Evolutionary conservation across 2,329 filamentous ascomycete species (phyloP).

Genomic region (Xenosphaeropsis pyriputrescens): DNA sequence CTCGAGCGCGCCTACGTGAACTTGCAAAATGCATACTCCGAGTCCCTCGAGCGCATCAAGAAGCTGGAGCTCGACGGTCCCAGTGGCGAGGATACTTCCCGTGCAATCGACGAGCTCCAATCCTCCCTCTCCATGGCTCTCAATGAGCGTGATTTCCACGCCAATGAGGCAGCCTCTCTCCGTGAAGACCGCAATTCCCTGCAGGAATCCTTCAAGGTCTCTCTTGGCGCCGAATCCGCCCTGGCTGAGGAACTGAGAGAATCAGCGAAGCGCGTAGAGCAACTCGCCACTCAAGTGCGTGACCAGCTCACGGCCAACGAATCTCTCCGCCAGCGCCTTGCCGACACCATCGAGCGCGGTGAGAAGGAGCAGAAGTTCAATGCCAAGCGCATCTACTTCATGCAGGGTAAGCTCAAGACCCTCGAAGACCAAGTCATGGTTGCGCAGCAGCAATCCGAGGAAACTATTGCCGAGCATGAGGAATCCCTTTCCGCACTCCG

Average conservation of each 20-base stretch:
- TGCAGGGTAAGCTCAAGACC: slow-evolving; percentile 66
- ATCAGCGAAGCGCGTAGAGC: slow-evolving; percentile 65
- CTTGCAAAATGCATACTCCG: slow-evolving; percentile 55
- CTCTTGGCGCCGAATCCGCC: slow-evolving; percentile 43
- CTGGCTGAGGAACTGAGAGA: slow-evolving; percentile 56
- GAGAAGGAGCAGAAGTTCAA: slow-evolving; percentile 73
- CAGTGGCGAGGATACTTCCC: slow-evolving; percentile 41
- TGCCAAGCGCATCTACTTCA: slow-evolving; percentile 64
- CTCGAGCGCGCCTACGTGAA: slow-evolving; percentile 62
- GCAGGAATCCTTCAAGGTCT: slow-evolving; percentile 37
- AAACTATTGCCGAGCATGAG: slow-evolving; percentile 69
- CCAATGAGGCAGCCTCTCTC: slow-evolving; percentile 47
- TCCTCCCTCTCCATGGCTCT: slow-evolving; percentile 54
- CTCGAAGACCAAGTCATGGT: slow-evolving; percentile 75
- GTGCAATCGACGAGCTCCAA: slow-evolving; percentile 51
- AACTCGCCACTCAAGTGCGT: slow-evolving; percentile 65
- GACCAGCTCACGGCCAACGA: slow-evolving; percentile 69
- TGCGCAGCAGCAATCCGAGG: slow-evolving; percentile 78
- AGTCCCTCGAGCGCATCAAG: slow-evolving; percentile 52
- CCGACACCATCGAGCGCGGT: slow-evolving; percentile 67
- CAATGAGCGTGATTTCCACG: slow-evolving; percentile 58
- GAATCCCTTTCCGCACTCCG: slow-evolving; percentile 66
- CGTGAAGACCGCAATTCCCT: slow-evolving; percentile 44
- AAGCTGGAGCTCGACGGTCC: slow-evolving; percentile 38
- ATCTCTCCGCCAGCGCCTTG: slow-evolving; percentile 59